phyloP scores from a whole-genome alignment of 768 basidiomycete genomes.

The Auricularia sp. region DNA sequence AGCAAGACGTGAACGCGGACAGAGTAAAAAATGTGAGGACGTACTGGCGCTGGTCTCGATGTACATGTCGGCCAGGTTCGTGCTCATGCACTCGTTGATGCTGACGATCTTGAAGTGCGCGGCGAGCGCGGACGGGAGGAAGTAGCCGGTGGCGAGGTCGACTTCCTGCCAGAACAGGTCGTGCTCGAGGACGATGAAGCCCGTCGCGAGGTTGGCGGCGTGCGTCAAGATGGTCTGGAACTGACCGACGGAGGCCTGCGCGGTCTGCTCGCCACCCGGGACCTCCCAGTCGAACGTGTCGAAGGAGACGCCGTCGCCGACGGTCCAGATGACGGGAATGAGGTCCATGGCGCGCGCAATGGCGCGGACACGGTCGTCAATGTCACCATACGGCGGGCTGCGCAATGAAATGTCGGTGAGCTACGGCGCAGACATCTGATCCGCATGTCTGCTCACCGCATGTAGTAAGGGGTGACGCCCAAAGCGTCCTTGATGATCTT shows the following conservation, averaged over 20 bases:
- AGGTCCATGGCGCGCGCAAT: slow-evolving; percentile 34
- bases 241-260: slow-evolving; percentile 35
- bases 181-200: slow-evolving; percentile 35
- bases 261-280: background rate
- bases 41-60: slow-evolving; percentile 71
- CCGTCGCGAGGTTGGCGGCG: slow-evolving; percentile 24
- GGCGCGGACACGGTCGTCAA: slow-evolving; percentile 45
- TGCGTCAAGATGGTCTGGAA: slow-evolving; percentile 27
- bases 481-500: slow-evolving; percentile 33
- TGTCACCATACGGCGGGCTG: slow-evolving; percentile 12
- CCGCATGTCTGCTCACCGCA: slow-evolving; percentile 23
- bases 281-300: slow-evolving; percentile 5
- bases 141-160: slow-evolving; percentile 35
- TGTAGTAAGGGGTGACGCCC: slow-evolving; percentile 34
- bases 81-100: slow-evolving; percentile 57
- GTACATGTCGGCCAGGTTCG: slow-evolving; percentile 54
- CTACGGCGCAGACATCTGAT: background rate
- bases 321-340: slow-evolving; percentile 32
- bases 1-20: too few relatives aligned
- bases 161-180: slow-evolving; percentile 35
- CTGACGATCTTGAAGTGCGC: slow-evolving; percentile 64
- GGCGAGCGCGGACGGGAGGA: slow-evolving; percentile 29
- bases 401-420: slow-evolving; percentile 4
- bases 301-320: slow-evolving; percentile 23
- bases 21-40: too few relatives aligned